Evolutionary conservation across 768 basidiomycete species (phyloP).

Genomic region (Termitomyces titanicus): DNA sequence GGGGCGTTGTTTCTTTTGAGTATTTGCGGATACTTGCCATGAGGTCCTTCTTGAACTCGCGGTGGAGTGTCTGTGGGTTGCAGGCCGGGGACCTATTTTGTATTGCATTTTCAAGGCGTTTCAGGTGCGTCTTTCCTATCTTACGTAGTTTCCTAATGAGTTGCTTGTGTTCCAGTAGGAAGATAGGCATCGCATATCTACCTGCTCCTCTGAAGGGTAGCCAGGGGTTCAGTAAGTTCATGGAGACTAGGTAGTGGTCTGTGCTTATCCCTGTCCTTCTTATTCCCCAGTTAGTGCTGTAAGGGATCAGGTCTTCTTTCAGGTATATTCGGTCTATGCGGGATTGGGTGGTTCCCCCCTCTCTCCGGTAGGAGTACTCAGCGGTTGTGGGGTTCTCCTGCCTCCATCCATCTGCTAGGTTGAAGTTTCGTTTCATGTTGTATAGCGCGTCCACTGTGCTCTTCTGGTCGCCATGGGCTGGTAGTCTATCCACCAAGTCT

Average conservation of each 20-base stretch:
- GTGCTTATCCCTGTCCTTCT: neutral
- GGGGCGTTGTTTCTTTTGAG: too few relatives aligned
- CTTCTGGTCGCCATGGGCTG: slow-evolving; percentile 9
- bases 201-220: neutral
- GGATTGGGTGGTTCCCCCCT: neutral
- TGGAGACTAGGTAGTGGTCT: slow-evolving; percentile 4
- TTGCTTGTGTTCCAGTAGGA: neutral
- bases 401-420: slow-evolving; percentile 8
- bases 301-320: neutral
- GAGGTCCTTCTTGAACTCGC: too few relatives aligned
- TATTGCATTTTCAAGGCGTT: too few relatives aligned
- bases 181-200: neutral
- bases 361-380: neutral
- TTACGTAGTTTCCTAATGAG: too few relatives aligned
- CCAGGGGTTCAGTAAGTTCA: neutral
- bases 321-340: slow-evolving; percentile 9
- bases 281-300: slow-evolving; percentile 1
- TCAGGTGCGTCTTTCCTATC: too few relatives aligned
- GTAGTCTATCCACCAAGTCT: slow-evolving; percentile 30
- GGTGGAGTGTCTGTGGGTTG: too few relatives aligned
- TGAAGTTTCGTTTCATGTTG: neutral
- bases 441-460: too few relatives aligned
- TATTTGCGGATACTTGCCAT: too few relatives aligned
- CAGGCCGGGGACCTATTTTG: too few relatives aligned
- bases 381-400: neutral